phyloP scores from a whole-genome alignment of 148 eudicot genomes.

The Rhododendron ovatum region DNA sequence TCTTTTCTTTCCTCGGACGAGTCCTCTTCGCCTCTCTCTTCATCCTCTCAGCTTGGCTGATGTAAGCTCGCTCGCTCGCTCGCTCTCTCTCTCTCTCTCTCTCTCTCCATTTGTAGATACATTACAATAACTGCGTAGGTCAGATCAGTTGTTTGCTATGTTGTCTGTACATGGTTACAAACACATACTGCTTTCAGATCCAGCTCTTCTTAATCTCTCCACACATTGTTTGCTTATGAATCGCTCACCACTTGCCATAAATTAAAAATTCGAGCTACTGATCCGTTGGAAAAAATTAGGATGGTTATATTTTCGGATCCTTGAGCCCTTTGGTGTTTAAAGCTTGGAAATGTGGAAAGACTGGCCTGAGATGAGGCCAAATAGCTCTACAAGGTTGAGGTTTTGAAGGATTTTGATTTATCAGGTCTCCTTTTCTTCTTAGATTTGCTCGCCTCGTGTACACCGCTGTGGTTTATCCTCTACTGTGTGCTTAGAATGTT shows the following conservation, averaged over 20 bases:
- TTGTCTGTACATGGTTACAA: background rate
- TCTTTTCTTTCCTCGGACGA: conserved; percentile 50
- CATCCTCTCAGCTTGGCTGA: conserved; percentile 67
- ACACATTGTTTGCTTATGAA: background rate
- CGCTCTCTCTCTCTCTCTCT: conserved; percentile 16
- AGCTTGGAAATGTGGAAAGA: background rate
- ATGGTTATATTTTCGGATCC: background rate
- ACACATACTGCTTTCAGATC: background rate
- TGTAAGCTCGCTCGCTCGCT: conserved; percentile 9
- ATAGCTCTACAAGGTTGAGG: background rate
- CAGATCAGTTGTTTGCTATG: background rate
- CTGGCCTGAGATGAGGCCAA: background rate
- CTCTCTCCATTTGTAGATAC: background rate
- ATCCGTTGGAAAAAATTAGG: background rate
- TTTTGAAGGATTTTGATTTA: background rate
- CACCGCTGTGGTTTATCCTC: background rate
- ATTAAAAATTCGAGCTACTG: background rate
- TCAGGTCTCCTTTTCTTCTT: background rate
- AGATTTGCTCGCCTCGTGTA: background rate
- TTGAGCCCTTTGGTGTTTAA: background rate
- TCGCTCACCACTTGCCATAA: background rate
- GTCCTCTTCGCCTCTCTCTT: conserved; percentile 53
- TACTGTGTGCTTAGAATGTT: background rate
- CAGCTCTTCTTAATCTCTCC: background rate
- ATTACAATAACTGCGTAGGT: background rate